A percentile compares a stretch with the other conserved stretches of the same genome.
These are phyloP conservation scores for Melanogaster broomeanus DNA, from an alignment of 768 basidiomycete species.

Conservation along the genomic window DNA sequence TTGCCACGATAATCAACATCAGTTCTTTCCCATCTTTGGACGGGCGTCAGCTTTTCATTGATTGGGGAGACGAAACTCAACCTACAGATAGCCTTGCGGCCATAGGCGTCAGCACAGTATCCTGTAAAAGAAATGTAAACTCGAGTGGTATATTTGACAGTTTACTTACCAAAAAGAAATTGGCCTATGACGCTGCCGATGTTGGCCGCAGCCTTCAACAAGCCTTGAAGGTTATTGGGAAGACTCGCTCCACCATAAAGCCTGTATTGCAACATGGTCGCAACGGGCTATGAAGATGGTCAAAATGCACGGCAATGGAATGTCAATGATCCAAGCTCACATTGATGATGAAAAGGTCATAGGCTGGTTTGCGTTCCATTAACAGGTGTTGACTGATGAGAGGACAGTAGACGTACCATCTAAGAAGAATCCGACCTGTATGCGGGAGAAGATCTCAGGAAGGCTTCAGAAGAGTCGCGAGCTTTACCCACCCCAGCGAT, in stretches of 20 bases:
- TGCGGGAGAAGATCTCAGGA: background rate
- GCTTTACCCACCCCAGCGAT: constrained; percentile 55
- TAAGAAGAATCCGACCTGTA: constrained; percentile 68
- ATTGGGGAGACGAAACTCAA: background rate
- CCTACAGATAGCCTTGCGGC: constrained; percentile 68
- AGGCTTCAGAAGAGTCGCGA: background rate
- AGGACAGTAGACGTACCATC: constrained; percentile 49
- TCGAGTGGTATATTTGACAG: background rate
- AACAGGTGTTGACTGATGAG: background rate
- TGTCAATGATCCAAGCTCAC: constrained; percentile 31
- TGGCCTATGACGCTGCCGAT: constrained; percentile 75
- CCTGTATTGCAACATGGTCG: constrained; percentile 68
- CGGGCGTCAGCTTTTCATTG: background rate
- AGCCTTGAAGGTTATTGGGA: constrained; percentile 57
- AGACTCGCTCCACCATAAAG: constrained; percentile 54
- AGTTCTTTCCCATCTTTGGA: constrained; percentile 70
- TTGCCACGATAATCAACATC: constrained; percentile 78
- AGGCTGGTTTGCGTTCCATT: constrained; percentile 44
- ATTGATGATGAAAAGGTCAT: constrained; percentile 73
- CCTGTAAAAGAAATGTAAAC: constrained; percentile 34
- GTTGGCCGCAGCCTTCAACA: constrained; percentile 68
- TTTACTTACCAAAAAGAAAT: constrained; percentile 54
- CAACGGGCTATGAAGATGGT: constrained; percentile 48
- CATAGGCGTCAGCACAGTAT: constrained; percentile 65
- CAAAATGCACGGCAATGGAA: background rate